A percentile compares a stretch with the other conserved stretches of the same genome.
Evolutionary conservation across 1,284 basidiomycete genomes (phyloP).

Genomic region (Fomitopsis schrenkii): DNA sequence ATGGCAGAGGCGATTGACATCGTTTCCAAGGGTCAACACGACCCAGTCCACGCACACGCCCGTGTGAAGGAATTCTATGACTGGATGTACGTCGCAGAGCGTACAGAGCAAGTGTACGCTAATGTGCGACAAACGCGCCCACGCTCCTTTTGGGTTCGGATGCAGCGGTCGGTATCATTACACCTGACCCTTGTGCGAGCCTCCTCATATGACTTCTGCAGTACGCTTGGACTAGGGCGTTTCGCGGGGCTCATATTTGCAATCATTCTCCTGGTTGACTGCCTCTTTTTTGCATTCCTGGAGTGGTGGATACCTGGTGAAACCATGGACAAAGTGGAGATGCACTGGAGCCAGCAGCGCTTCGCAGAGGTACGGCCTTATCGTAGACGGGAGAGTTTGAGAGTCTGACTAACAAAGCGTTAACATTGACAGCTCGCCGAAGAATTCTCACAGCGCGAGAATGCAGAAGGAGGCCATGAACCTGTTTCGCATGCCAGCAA

Average conservation of each 20-base stretch:
- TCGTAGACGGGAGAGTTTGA: neutral
- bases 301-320: slow-evolving; percentile 75
- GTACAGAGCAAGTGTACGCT: slow-evolving; percentile 84
- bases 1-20: slow-evolving; percentile 77
- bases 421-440: slow-evolving; percentile 7
- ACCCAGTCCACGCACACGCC: slow-evolving; percentile 76
- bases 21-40: slow-evolving; percentile 67
- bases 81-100: slow-evolving; percentile 77
- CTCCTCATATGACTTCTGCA: slow-evolving; percentile 20
- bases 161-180: slow-evolving; percentile 51
- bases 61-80: slow-evolving; percentile 83
- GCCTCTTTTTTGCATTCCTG: slow-evolving; percentile 72
- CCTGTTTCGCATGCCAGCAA: too few species aligned
- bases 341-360: slow-evolving; percentile 36
- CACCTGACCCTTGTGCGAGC: neutral
- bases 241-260: slow-evolving; percentile 78
- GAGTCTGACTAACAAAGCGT: neutral
- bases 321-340: slow-evolving; percentile 62
- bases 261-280: slow-evolving; percentile 76
- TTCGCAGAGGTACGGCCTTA: slow-evolving; percentile 29
- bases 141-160: slow-evolving; percentile 65
- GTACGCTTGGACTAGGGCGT: slow-evolving; percentile 67
- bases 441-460: slow-evolving; percentile 1
- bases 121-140: slow-evolving; percentile 58
- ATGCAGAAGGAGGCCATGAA: neutral